These are phyloP conservation scores for Strobilomyces confusus DNA, from an alignment of 768 basidiomycete species.

Conservation along the genomic window DNA sequence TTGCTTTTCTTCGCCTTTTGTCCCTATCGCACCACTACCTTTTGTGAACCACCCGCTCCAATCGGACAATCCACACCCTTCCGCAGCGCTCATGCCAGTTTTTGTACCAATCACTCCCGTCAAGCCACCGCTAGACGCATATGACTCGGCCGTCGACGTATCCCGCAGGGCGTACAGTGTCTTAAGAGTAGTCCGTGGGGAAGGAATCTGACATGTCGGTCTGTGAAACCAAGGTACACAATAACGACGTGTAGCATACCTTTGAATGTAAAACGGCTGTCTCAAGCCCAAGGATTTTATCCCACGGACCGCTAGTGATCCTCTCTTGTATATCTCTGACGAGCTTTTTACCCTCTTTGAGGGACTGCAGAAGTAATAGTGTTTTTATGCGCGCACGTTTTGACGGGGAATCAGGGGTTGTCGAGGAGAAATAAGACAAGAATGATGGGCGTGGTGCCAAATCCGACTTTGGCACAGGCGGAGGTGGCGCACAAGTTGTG, in stretches of 20 bases:
- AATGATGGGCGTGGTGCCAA: constrained; percentile 20
- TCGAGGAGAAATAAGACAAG: constrained; percentile 74
- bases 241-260: constrained; percentile 35
- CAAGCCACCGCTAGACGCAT: constrained; percentile 77
- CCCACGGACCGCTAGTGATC: constrained; percentile 25
- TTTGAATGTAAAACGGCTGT: constrained; percentile 75
- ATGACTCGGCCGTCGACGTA: constrained; percentile 74
- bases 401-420: constrained; percentile 72
- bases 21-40: constrained; percentile 51
- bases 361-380: constrained; percentile 67
- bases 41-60: constrained; percentile 34
- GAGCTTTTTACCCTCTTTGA: constrained; percentile 15
- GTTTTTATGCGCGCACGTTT: constrained; percentile 73
- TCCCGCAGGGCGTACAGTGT: constrained; percentile 70
- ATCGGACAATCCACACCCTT: constrained; percentile 41
- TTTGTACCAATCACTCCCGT: constrained; percentile 55
- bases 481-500: constrained; percentile 2
- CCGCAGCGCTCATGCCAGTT: constrained; percentile 50
- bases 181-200: constrained; percentile 47
- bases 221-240: not conserved
- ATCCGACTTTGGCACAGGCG: constrained; percentile 11
- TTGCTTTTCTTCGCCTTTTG: constrained; percentile 33
- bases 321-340: constrained; percentile 19
- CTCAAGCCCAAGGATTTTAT: constrained; percentile 64
- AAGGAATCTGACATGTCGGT: constrained; percentile 3